Conservation (phyloP, 2,329 filamentous ascomycete genomes). For the Stemphylium lycopersici region DNA sequence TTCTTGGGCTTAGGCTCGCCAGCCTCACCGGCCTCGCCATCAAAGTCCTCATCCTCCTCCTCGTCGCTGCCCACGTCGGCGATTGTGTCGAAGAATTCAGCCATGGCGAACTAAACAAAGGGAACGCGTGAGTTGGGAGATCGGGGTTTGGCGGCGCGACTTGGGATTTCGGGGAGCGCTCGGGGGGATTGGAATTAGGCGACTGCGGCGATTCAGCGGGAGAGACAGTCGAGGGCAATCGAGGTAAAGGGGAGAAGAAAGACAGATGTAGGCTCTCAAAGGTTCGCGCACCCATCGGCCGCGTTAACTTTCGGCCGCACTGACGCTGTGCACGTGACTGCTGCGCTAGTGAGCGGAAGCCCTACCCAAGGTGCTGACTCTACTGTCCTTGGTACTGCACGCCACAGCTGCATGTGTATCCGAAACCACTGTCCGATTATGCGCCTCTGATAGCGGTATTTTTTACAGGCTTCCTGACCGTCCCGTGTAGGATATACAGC, state of each 20-base stretch:
- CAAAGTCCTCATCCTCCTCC: slow-evolving; percentile 49
- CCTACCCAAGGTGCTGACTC: slow-evolving; percentile 2
- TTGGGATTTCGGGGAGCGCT: slow-evolving; percentile 15
- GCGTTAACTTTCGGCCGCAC: slow-evolving; percentile 28
- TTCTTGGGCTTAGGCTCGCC: slow-evolving; percentile 31
- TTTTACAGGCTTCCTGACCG: background rate
- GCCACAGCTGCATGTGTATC: slow-evolving; percentile 1
- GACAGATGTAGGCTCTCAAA: slow-evolving; percentile 23
- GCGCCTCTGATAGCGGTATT: background rate
- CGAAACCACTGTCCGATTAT: slow-evolving; percentile 1
- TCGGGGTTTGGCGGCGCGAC: slow-evolving; percentile 12
- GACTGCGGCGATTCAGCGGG: slow-evolving; percentile 23
- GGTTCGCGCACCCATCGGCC: slow-evolving; percentile 24
- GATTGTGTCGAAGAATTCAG: slow-evolving; percentile 77
- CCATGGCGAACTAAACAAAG: slow-evolving; percentile 41
- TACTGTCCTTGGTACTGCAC: slow-evolving; percentile 4
- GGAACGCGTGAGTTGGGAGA: slow-evolving; percentile 28
- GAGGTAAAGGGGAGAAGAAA: slow-evolving; percentile 26
- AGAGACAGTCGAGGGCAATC: slow-evolving; percentile 16
- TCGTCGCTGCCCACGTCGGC: slow-evolving; percentile 76
- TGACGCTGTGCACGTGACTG: slow-evolving; percentile 20
- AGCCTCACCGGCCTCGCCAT: slow-evolving; percentile 30
- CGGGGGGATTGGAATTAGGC: slow-evolving; percentile 12
- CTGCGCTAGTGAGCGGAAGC: slow-evolving; percentile 12
- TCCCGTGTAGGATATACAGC: background rate